Evolutionary conservation across 257 asterid species (phyloP).

Genomic region (Rehmannia glutinosa): DNA sequence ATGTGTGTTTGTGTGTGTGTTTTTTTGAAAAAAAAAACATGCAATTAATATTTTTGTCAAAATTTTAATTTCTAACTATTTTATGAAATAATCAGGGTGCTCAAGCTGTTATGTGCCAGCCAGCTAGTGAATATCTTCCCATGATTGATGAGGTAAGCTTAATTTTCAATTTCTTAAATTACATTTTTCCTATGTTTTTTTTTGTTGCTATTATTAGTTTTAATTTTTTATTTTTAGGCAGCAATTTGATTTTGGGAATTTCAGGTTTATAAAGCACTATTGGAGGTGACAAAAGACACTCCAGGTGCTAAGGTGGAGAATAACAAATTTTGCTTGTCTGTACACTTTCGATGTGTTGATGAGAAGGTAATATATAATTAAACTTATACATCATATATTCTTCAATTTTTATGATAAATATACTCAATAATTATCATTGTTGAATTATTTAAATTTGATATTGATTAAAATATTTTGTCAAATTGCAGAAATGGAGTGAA

Average conservation of each 20-base stretch:
- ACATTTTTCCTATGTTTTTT: neutral
- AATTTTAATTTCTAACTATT: neutral
- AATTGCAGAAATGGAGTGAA: constrained; percentile 77
- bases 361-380: constrained; percentile 65
- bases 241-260: neutral
- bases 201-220: neutral
- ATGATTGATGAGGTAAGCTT: constrained; percentile 67
- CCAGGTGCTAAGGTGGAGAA: constrained; percentile 85
- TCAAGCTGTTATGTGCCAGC: constrained; percentile 62
- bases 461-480: neutral
- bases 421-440: neutral
- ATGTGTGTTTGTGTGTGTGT: neutral
- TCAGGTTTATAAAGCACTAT: constrained; percentile 68
- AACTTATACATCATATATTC: too few species aligned
- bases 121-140: constrained; percentile 84
- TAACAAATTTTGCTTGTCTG: constrained; percentile 85
- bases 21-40: neutral
- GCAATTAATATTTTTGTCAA: neutral
- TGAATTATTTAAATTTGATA: neutral
- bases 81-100: constrained; percentile 36
- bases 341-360: constrained; percentile 87
- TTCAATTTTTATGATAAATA: too few species aligned
- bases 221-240: neutral
- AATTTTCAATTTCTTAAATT: neutral
- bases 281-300: constrained; percentile 59